phyloP scores from a whole-genome alignment of 352 stramenopile genomes.

The Pythium sukuiense region DNA sequence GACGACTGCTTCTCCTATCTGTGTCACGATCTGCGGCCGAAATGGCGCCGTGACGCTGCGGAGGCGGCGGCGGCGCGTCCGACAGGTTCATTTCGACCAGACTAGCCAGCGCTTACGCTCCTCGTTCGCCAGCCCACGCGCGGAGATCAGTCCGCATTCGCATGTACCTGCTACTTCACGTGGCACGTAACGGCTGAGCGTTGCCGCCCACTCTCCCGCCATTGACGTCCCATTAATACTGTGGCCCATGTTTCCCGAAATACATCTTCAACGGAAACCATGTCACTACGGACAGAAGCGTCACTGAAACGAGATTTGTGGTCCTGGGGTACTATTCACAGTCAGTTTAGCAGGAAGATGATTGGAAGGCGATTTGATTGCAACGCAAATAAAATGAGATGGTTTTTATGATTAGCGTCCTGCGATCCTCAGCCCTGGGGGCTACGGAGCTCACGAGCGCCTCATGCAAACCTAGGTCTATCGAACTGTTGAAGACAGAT shows the following conservation, averaged over 20 bases:
- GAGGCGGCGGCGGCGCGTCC: conserved; percentile 3
- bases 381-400: conserved; percentile 35
- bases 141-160: conserved; percentile 3
- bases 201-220: background rate
- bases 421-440: background rate
- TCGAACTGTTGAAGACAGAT: conserved; percentile 31
- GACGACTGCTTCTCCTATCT: background rate
- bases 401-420: conserved; percentile 27
- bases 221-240: background rate
- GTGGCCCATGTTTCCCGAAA: background rate
- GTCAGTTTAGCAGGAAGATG: background rate
- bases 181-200: background rate
- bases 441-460: background rate
- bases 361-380: conserved; percentile 1
- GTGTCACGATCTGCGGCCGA: background rate
- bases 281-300: background rate
- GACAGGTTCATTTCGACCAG: background rate
- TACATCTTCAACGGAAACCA: conserved; percentile 4
- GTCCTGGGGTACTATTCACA: conserved; percentile 24
- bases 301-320: conserved; percentile 14
- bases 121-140: conserved; percentile 1
- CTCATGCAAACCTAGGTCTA: conserved; percentile 33
- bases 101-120: background rate
- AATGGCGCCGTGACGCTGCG: background rate
- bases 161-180: conserved; percentile 7